Conservation (phyloP, 2,329 filamentous ascomycete species). For the Xylariaceae sp. region DNA sequence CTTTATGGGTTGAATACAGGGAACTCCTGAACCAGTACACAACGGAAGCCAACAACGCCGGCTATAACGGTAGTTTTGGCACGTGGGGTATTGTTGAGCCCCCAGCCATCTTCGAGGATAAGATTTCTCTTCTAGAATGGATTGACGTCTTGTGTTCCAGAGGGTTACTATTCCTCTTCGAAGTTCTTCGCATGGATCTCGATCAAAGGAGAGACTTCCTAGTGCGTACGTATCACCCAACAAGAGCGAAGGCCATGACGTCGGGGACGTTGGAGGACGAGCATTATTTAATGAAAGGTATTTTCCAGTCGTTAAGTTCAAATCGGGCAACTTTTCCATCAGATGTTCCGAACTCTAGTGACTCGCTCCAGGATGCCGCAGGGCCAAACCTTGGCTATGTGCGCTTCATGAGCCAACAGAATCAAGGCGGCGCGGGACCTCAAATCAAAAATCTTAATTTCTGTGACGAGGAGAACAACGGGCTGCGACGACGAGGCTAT, state of each 20-base stretch:
- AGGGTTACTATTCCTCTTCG: constrained; percentile 1
- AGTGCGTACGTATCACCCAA: constrained; percentile 3
- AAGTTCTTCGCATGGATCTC: neutral
- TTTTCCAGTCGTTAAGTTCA: neutral
- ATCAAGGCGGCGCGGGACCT: neutral
- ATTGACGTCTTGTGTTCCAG: constrained; percentile 9
- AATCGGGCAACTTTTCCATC: neutral
- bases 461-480: neutral
- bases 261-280: neutral
- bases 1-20: neutral
- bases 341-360: neutral
- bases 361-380: neutral
- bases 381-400: neutral
- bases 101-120: neutral
- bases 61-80: neutral
- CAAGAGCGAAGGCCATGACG: neutral
- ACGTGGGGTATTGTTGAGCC: neutral
- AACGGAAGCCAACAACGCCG: neutral
- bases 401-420: neutral
- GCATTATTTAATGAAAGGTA: neutral
- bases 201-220: constrained; percentile 2
- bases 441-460: neutral
- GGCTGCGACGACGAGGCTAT: neutral
- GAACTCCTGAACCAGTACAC: neutral
- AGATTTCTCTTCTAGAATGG: neutral